These are phyloP conservation scores for Paratinospora sagittata DNA, from an alignment of 164 flowering plant genomes.

Conservation along the genomic window DNA sequence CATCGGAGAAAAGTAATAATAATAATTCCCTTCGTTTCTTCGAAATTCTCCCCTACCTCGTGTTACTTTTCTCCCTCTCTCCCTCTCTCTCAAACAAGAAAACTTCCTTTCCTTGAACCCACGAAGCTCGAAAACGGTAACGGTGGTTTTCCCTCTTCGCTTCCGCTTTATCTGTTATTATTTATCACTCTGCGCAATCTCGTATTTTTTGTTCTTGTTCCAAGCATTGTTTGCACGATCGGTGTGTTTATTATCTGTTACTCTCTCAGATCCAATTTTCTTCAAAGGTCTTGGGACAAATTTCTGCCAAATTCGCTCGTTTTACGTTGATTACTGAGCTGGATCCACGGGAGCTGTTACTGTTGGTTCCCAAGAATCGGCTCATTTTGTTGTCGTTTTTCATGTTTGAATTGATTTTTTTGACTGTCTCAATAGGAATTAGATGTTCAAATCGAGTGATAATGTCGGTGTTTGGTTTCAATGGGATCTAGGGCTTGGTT, in stretches of 20 bases:
- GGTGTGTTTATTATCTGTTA: neutral
- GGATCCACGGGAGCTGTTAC: too few species aligned
- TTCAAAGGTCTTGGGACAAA: neutral
- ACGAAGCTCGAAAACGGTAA: neutral
- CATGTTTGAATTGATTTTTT: neutral
- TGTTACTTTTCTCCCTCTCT: neutral
- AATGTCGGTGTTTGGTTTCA: neutral
- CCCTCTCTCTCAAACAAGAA: neutral
- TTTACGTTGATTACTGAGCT: too few species aligned
- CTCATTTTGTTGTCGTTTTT: neutral
- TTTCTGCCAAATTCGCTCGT: too few species aligned
- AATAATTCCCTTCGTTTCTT: too few species aligned
- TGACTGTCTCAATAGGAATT: neutral
- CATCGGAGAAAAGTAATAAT: too few species aligned
- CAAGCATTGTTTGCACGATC: neutral
- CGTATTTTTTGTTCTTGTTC: neutral
- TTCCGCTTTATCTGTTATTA: too few species aligned
- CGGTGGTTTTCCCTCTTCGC: neutral
- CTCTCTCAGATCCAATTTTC: neutral
- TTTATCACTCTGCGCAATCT: neutral
- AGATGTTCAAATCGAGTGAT: neutral
- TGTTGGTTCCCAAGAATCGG: neutral
- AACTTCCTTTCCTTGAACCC: neutral
- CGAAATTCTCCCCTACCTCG: too few species aligned
- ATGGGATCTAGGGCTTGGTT: conserved; percentile 8